phyloP scores from a whole-genome alignment of 768 basidiomycete species.

The Russula sp. region DNA sequence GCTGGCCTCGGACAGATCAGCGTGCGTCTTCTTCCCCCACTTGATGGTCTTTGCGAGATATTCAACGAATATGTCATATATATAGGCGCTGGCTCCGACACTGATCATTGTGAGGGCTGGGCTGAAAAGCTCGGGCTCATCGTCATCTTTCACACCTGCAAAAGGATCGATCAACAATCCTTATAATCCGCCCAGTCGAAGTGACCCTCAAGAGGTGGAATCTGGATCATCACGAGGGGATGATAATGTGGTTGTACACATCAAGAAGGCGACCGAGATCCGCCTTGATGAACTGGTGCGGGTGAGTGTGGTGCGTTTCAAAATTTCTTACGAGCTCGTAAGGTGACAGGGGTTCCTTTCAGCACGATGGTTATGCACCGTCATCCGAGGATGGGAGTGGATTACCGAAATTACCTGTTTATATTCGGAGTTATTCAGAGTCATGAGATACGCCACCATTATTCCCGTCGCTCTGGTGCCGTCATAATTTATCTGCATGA shows the following conservation, averaged over 20 bases:
- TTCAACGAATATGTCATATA: neutral
- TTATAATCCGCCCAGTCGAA: neutral
- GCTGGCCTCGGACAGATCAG: slow-evolving; percentile 12
- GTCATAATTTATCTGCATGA: neutral
- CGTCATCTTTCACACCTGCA: neutral
- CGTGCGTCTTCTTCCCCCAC: neutral
- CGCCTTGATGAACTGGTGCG: neutral
- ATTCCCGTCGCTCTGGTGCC: too few relatives aligned
- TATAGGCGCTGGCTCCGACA: slow-evolving; percentile 11
- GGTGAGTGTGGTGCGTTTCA: neutral
- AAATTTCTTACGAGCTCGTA: neutral
- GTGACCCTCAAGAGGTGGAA: neutral
- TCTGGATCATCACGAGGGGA: neutral
- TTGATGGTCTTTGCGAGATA: too few relatives aligned
- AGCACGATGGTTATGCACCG: neutral
- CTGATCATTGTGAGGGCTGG: slow-evolving; percentile 8
- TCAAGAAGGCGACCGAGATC: slow-evolving; percentile 5
- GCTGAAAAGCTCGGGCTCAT: neutral
- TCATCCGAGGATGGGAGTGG: neutral
- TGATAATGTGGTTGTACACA: neutral
- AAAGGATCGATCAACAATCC: neutral
- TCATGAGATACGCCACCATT: neutral
- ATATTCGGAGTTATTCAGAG: neutral
- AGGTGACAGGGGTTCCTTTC: neutral
- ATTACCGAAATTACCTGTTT: neutral